phyloP scores from a whole-genome alignment of 2,329 filamentous ascomycete species.

The Fusarium coffeatum region DNA sequence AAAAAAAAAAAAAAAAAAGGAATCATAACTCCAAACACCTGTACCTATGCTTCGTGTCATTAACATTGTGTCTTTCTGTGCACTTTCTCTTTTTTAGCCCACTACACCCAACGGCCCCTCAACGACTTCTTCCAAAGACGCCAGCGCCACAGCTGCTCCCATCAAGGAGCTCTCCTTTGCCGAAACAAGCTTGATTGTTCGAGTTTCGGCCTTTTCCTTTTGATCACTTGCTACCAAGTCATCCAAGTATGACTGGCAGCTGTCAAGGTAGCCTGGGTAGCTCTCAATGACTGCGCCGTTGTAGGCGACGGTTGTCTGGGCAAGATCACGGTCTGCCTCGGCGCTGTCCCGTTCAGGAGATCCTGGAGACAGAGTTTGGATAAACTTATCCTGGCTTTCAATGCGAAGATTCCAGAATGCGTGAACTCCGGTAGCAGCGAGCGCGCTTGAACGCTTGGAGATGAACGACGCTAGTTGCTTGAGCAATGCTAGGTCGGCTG shows the following conservation, averaged over 20 bases:
- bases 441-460: constrained; percentile 67
- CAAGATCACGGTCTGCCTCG: constrained; percentile 62
- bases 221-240: constrained; percentile 59
- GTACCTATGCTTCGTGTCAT: constrained; percentile 27
- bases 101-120: constrained; percentile 33
- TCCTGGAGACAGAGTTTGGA: constrained; percentile 45
- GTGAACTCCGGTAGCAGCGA: constrained; percentile 69
- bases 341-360: constrained; percentile 57
- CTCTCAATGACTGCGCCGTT: constrained; percentile 84
- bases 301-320: constrained; percentile 74
- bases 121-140: constrained; percentile 51
- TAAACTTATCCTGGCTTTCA: constrained; percentile 57
- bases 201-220: constrained; percentile 51
- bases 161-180: constrained; percentile 80
- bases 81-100: constrained; percentile 4
- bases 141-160: constrained; percentile 78
- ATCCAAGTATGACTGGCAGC: constrained; percentile 73
- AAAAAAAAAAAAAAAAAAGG: too few relatives aligned
- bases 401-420: constrained; percentile 68
- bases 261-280: constrained; percentile 74
- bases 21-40: constrained; percentile 25
- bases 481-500: constrained; percentile 63
- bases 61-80: not conserved
- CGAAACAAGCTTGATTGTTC: constrained; percentile 70
- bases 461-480: constrained; percentile 65